A percentile compares a stretch with the other conserved stretches of the same genome.
Evolutionary conservation across 2,329 filamentous ascomycete species (phyloP).

Genomic region (Penicillium fuscoglaucum): DNA sequence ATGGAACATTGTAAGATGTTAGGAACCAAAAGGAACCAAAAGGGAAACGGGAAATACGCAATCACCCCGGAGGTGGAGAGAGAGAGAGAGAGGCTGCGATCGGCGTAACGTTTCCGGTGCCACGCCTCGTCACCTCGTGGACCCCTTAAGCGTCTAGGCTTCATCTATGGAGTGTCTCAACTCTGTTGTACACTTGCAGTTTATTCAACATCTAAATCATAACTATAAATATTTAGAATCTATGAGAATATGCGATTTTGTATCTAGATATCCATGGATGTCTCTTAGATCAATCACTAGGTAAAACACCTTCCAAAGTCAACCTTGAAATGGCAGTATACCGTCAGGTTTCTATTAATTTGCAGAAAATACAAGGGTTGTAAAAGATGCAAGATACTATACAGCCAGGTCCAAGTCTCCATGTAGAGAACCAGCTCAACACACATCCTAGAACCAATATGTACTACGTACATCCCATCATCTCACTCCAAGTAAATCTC

Average conservation of each 20-base stretch:
- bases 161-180: background rate
- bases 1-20: conserved; percentile 5
- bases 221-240: background rate
- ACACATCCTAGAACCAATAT: background rate
- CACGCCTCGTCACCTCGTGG: background rate
- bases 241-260: background rate
- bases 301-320: background rate
- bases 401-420: background rate
- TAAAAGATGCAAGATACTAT: background rate
- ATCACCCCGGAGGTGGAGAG: conserved; percentile 13
- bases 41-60: conserved; percentile 23
- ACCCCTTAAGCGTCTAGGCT: background rate
- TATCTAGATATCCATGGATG: background rate
- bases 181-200: background rate
- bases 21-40: background rate
- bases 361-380: background rate
- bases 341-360: background rate
- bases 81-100: conserved; percentile 10
- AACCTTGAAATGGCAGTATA: too few species aligned
- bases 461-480: background rate
- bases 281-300: background rate
- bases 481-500: conserved; percentile 54
- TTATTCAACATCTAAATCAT: background rate
- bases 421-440: conserved; percentile 8
- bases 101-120: conserved; percentile 12